Conservation (phyloP, 768 basidiomycete species). For the Calvatia gigantea region DNA sequence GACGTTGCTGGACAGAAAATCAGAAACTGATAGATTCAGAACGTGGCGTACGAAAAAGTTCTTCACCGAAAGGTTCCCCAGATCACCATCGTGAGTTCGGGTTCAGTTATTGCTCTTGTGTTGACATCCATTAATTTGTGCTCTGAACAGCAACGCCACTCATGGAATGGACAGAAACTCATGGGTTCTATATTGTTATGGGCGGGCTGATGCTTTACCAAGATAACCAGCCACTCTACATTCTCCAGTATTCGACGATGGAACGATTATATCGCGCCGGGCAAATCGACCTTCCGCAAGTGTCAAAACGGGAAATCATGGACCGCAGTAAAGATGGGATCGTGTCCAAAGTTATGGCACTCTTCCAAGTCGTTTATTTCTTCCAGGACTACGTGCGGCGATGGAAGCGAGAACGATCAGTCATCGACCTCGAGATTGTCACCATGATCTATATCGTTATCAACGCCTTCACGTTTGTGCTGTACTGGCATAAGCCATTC, state of each 20-base stretch:
- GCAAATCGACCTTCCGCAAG: conserved; percentile 8
- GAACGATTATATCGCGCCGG: conserved; percentile 7
- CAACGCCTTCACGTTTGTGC: conserved; percentile 9
- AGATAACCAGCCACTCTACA: conserved; percentile 11
- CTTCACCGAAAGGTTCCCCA: background rate
- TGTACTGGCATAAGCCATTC: conserved; percentile 12
- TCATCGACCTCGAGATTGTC: conserved; percentile 10
- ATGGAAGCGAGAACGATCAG: conserved; percentile 12
- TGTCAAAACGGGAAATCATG: conserved; percentile 10
- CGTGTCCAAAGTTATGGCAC: conserved; percentile 13
- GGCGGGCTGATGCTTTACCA: conserved; percentile 11
- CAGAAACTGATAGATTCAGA: conserved; percentile 11
- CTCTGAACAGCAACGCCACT: background rate
- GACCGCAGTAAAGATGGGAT: conserved; percentile 10
- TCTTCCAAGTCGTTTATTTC: conserved; percentile 12
- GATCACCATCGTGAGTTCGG: conserved; percentile 2
- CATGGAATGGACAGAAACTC: conserved; percentile 9
- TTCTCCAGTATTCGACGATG: conserved; percentile 12
- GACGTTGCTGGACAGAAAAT: background rate
- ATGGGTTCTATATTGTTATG: conserved; percentile 11
- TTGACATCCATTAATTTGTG: background rate
- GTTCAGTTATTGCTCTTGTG: background rate
- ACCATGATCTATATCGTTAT: conserved; percentile 12
- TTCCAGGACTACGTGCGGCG: conserved; percentile 12
- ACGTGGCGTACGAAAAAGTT: background rate